Evolutionary conservation across 75 land plant species (phyloP).

Genomic region (Pinus tabuliformis): DNA sequence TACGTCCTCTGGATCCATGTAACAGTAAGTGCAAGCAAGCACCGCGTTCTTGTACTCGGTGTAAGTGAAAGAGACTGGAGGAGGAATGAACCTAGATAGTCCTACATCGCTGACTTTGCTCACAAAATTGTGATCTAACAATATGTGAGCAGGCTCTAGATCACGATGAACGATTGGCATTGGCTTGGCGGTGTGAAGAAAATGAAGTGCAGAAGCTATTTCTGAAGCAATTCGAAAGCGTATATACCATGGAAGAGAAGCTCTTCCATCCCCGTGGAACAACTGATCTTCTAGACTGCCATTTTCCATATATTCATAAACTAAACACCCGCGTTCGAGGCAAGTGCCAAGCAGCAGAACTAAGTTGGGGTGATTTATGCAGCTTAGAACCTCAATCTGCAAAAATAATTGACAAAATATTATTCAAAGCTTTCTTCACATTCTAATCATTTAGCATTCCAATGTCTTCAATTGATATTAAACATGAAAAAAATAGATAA

Average conservation of each 20-base stretch:
- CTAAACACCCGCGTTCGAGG: conserved; percentile 43
- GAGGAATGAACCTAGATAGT: conserved; percentile 38
- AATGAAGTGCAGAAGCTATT: conserved; percentile 32
- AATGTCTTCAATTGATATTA: not conserved
- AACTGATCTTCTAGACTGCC: conserved; percentile 57
- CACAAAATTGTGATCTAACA: conserved; percentile 41
- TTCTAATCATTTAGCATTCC: not conserved
- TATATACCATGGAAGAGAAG: conserved; percentile 27
- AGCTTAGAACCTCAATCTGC: conserved; percentile 46
- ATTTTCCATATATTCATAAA: conserved; percentile 63
- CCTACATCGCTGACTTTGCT: conserved; percentile 55
- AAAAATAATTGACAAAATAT: no score
- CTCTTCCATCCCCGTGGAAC: conserved; percentile 15
- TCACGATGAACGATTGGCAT: conserved; percentile 54
- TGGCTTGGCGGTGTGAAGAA: conserved; percentile 41
- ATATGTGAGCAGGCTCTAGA: conserved; percentile 53
- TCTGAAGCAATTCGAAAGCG: conserved; percentile 34
- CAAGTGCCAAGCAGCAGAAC: conserved; percentile 45
- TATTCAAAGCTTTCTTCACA: no score
- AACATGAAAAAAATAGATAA: no score
- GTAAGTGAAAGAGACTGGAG: conserved; percentile 19
- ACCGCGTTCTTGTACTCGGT: conserved; percentile 38
- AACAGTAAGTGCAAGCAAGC: conserved; percentile 46
- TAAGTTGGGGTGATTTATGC: conserved; percentile 40
- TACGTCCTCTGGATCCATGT: conserved; percentile 50